Base-by-base conservation (phyloP, 176 grass and related monocot genomes). In the Poa annua region DNA sequence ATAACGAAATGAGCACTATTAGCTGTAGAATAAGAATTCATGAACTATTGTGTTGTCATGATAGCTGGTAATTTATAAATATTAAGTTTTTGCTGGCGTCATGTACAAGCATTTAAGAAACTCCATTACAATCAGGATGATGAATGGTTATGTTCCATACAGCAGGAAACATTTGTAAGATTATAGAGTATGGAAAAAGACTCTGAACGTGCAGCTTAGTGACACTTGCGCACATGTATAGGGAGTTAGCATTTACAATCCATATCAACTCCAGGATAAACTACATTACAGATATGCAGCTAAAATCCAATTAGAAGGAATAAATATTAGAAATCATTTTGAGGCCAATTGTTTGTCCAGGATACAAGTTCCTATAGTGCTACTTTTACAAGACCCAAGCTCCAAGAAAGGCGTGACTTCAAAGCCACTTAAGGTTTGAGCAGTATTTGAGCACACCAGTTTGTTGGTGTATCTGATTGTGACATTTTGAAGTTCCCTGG, bases 101-200 rank as follows among this genome's bases (percentile, higher is more conserved):
- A 52, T 72, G 36, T 66, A 54, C 21, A 55, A 15, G 17, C 17
- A 59, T 55, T 52, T 80, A 54, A 19, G 51, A 44, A 60, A 20
- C n/a, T 54, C 67, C n/a, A 16, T 2, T 66, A 74, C 57, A 81
- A 55, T 75, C 33, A 54, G 11, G 41, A 62, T n/a, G 63, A 21
- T 17, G 71, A 52, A 11, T 73, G 32, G 4, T 39, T 71, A 74
- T 80, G 45, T 35, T 52, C 66, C 8, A 29, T 44, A 52, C 53
- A n/a, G 20, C 39, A 42, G 54, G 29, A 65, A 83, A 25, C 11
- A 65, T n/a, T n/a, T 80, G 33, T 84, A 57, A 75, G 22, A 82
- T 45, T 45, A 36, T 56, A 85, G 48, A 22, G 35, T 69, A 77
- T 32, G 3, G 24, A 33, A 16, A 22, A 16, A 24, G 62, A 79